A percentile compares a stretch with the other conserved stretches of the same genome.
phyloP scores from a whole-genome alignment of 106 monocot genomes.

The Posidonia australis region DNA sequence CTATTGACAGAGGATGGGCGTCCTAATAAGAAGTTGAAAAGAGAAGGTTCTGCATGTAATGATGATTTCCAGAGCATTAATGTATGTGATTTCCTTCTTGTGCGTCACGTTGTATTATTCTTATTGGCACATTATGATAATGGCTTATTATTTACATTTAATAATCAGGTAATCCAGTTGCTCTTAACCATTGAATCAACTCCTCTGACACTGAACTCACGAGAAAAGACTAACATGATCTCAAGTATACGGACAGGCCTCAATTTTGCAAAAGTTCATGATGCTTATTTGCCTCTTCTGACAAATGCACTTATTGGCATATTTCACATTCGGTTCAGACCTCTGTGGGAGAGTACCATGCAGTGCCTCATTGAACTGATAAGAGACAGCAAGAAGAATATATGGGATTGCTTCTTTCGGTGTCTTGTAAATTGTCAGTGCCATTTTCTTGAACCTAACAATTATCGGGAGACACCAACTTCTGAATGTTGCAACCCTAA shows the following conservation, averaged over 20 bases:
- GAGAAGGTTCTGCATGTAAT: slow-evolving; percentile 30
- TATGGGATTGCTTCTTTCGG: slow-evolving; percentile 43
- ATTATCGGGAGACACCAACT: slow-evolving; percentile 1
- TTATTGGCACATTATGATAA: neutral
- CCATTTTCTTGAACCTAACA: slow-evolving; percentile 17
- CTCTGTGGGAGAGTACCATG: slow-evolving; percentile 53
- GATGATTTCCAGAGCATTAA: slow-evolving; percentile 29
- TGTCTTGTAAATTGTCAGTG: slow-evolving; percentile 39
- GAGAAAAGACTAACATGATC: slow-evolving; percentile 35
- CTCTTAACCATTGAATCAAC: slow-evolving; percentile 54
- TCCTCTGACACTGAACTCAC: slow-evolving; percentile 44
- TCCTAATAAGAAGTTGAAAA: slow-evolving; percentile 54
- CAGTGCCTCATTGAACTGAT: slow-evolving; percentile 55
- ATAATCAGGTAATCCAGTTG: slow-evolving; percentile 47
- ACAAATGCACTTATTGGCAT: slow-evolving; percentile 71
- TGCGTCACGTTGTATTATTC: slow-evolving; percentile 1
- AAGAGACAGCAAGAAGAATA: slow-evolving; percentile 32
- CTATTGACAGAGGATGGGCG: slow-evolving; percentile 30
- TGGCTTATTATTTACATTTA: neutral
- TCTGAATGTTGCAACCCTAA: neutral
- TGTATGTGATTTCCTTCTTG: slow-evolving; percentile 29
- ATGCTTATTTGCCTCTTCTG: slow-evolving; percentile 53
- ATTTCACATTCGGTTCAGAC: slow-evolving; percentile 57
- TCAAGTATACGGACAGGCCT: slow-evolving; percentile 61
- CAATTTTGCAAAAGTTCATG: slow-evolving; percentile 34